phyloP scores from a whole-genome alignment of 202 grass and related monocot genomes.

The Saccharum hybrid region DNA sequence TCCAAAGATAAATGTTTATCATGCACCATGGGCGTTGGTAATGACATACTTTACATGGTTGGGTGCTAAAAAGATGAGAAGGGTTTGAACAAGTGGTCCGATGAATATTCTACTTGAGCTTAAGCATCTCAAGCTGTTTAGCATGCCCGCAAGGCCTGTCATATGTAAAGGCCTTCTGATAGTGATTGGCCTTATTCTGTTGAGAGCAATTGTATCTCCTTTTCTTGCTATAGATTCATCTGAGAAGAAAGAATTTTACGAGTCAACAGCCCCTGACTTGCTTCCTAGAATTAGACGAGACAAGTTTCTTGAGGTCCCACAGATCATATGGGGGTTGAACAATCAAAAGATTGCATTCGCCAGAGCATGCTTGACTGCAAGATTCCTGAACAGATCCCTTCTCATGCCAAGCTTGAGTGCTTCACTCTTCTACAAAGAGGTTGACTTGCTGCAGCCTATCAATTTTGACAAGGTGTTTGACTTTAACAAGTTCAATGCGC shows the following conservation, averaged over 20 bases:
- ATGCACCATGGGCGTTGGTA: neutral
- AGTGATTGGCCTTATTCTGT: slow-evolving; percentile 54
- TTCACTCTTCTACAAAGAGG: slow-evolving; percentile 92
- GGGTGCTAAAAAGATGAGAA: slow-evolving; percentile 40
- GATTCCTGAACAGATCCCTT: slow-evolving; percentile 83
- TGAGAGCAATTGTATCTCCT: slow-evolving; percentile 63
- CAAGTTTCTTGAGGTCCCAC: slow-evolving; percentile 87
- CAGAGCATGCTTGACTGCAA: slow-evolving; percentile 81
- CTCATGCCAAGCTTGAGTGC: slow-evolving; percentile 97
- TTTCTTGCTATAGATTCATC: slow-evolving; percentile 64
- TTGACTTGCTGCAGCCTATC: slow-evolving; percentile 85
- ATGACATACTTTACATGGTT: neutral
- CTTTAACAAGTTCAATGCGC: slow-evolving; percentile 82
- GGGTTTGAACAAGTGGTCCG: slow-evolving; percentile 30
- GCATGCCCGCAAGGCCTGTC: slow-evolving; percentile 54
- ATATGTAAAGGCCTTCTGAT: slow-evolving; percentile 65
- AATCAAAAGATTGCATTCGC: slow-evolving; percentile 99
- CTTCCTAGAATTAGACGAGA: slow-evolving; percentile 59
- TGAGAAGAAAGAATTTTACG: slow-evolving; percentile 56
- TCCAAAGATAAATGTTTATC: neutral
- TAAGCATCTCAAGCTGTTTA: slow-evolving; percentile 61
- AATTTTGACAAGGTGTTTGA: slow-evolving; percentile 86
- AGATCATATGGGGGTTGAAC: slow-evolving; percentile 99
- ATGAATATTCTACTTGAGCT: slow-evolving; percentile 56
- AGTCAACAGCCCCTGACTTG: slow-evolving; percentile 48